Evolutionary conservation across 176 grass and related monocot genomes (phyloP).

Genomic region (Luzula sylvatica): DNA sequence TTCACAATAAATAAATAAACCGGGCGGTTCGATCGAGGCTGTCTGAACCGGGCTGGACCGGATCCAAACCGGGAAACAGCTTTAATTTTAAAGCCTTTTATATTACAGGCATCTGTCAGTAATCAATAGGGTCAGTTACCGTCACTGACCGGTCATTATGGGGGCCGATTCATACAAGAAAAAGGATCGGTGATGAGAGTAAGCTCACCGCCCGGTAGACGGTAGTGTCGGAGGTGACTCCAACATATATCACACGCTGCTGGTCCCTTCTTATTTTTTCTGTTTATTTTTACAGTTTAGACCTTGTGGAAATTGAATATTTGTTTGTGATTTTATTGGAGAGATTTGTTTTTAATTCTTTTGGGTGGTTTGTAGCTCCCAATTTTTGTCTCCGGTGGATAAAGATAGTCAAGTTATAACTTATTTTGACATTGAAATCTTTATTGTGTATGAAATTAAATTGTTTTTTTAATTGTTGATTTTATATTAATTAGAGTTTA

Average conservation of each 20-base stretch:
- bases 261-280: slow-evolving; percentile 13
- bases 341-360: background rate
- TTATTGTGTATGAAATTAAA: no score
- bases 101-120: slow-evolving; percentile 3
- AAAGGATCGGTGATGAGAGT: background rate
- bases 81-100: background rate
- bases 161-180: no score
- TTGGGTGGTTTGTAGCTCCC: slow-evolving; percentile 1
- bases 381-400: no score
- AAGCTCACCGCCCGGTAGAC: background rate
- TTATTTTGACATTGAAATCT: no score
- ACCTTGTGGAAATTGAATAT: background rate
- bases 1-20: no score
- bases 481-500: background rate
- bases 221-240: slow-evolving; percentile 8
- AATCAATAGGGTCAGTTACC: background rate
- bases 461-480: no score
- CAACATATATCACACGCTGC: slow-evolving; percentile 20
- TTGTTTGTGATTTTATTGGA: background rate
- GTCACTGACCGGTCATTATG: background rate
- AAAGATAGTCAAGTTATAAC: no score
- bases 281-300: background rate
- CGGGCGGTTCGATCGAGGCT: slow-evolving; percentile 13
- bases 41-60: slow-evolving; percentile 19
- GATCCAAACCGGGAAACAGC: slow-evolving; percentile 18